A percentile compares a stretch with the other conserved stretches of the same genome.
phyloP scores from a whole-genome alignment of 805 yeast species.

The Kregervanrija fluxuum region DNA sequence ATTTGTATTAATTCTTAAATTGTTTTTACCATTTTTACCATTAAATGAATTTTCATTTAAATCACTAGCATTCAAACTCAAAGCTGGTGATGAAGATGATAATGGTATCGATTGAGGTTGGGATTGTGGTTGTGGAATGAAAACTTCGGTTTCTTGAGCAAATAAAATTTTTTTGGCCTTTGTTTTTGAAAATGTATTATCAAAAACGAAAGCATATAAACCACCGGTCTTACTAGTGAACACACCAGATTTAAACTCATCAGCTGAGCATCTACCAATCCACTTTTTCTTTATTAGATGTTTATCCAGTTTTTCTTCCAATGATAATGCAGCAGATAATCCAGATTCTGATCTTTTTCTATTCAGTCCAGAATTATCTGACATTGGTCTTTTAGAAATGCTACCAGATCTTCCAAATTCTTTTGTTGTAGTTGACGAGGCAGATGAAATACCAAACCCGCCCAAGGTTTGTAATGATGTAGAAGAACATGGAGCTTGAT shows the following conservation, averaged over 20 bases:
- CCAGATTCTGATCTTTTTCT: too few relatives aligned
- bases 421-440: too few relatives aligned
- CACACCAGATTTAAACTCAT: constrained; percentile 55
- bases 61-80: too few relatives aligned
- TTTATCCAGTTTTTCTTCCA: constrained; percentile 52
- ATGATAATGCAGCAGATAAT: constrained; percentile 9
- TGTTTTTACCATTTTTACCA: too few relatives aligned
- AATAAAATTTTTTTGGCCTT: constrained; percentile 76
- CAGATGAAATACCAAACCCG: not conserved
- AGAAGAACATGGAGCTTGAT: not conserved
- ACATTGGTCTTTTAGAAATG: too few relatives aligned
- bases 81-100: not conserved
- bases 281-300: constrained; percentile 45
- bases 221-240: constrained; percentile 58
- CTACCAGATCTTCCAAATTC: too few relatives aligned
- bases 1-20: too few relatives aligned
- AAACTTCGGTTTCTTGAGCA: constrained; percentile 26
- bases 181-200: constrained; percentile 83
- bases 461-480: not conserved
- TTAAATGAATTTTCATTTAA: not conserved
- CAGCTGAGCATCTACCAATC: constrained; percentile 51
- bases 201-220: constrained; percentile 81
- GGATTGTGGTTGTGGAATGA: not conserved
- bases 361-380: too few relatives aligned
- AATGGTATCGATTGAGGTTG: not conserved